Evolutionary conservation across 2,329 filamentous ascomycete species (phyloP), one percentile per base, ranked within the genome.

Genomic region (Xylogone sp.): DNA sequence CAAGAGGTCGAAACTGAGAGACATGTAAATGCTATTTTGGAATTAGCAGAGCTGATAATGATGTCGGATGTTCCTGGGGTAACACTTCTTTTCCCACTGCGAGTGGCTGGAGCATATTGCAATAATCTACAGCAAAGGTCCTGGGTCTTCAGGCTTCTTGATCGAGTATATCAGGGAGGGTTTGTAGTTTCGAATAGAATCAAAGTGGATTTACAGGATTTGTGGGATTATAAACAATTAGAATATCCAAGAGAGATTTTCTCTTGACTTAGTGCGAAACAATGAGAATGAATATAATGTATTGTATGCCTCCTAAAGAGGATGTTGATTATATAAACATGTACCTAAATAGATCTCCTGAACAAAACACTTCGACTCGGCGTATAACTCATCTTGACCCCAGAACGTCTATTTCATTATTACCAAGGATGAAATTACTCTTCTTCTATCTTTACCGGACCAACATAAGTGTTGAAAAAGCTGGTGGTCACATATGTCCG

Each of bases 401-500:
- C 13, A 13, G 13, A 31, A 13, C 7, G 7, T 31, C 7, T 31
- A 31, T 31, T 31, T 7, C 27, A 31, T 31, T 8, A 13, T 31
- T 13, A 7, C 27, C 27, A 7, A 31, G 27, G 8, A 31, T 8
- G 7, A 13, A 31, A 31, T 31, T n/a, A n/a, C 27, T 31, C 8
- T 8, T 31, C 8, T 31, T 31, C 7, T 31, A 31, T 31, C 13
- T 31, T 31, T 8, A 31, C 27, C 13, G 27, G 27, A 7, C 27
- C 27, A 13, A 31, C 27, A 13, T 43, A 21, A n/a, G 63, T 66
- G 24, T 68, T 66, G 47, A 67, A 69, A 19, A 66, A 67, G 2
- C 62, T 54, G 6, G 62, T 68, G 1, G 62, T 56, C 0, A 66
- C 67, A 2, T 65, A 50, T 2, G 67, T 69, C 16, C 66, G 56